phyloP scores from a whole-genome alignment of 2,329 filamentous ascomycete genomes.

The Cladosporium sphaerospermum region DNA sequence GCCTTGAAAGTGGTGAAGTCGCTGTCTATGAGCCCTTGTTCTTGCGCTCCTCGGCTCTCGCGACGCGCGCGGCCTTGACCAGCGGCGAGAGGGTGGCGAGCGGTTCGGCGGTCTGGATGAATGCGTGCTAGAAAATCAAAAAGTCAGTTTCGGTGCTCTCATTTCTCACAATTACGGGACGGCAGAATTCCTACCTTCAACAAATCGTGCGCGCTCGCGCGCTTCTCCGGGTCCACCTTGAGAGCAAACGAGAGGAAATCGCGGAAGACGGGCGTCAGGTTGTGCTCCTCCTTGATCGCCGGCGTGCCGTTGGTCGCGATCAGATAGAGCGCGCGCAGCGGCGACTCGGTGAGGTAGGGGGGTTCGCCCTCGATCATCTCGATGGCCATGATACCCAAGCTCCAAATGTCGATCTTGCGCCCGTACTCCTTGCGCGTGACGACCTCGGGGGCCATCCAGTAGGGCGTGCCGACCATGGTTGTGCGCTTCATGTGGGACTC shows the following conservation, averaged over 20 bases:
- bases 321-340: conserved; percentile 83
- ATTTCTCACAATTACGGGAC: not conserved
- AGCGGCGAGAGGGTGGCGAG: conserved; percentile 71
- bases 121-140: conserved; percentile 33
- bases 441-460: conserved; percentile 99
- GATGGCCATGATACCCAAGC: conserved; percentile 96
- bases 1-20: too few species aligned
- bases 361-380: conserved; percentile 99
- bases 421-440: conserved; percentile 97
- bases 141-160: conserved; percentile 15
- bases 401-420: conserved; percentile 98
- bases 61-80: conserved; percentile 77
- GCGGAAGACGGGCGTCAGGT: conserved; percentile 71
- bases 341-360: conserved; percentile 91
- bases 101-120: conserved; percentile 48
- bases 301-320: conserved; percentile 97
- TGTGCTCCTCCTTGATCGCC: conserved; percentile 85
- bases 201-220: conserved; percentile 89
- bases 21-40: conserved; percentile 36
- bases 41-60: conserved; percentile 67
- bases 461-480: conserved; percentile 97
- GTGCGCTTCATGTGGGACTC: conserved; percentile 95
- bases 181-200: conserved; percentile 64
- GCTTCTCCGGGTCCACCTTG: conserved; percentile 94
- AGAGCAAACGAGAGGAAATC: conserved; percentile 91